A percentile compares a stretch with the other conserved stretches of the same genome.
phyloP scores from a whole-genome alignment of 2,329 filamentous ascomycete genomes.

The Colletotrichum navitas region DNA sequence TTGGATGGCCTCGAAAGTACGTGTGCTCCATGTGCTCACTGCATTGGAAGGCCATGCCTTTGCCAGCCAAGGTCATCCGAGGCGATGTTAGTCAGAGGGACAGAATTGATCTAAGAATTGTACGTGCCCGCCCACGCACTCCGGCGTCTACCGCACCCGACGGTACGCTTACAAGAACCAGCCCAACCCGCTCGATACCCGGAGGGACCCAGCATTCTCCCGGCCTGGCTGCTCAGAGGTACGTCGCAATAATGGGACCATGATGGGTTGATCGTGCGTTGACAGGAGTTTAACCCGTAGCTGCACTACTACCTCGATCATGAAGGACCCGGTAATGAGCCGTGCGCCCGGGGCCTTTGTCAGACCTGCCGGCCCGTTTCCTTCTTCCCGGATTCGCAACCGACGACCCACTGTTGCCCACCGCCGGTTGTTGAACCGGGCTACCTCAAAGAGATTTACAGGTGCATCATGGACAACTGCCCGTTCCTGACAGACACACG shows the following conservation, averaged over 20 bases:
- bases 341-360: slow-evolving; percentile 41
- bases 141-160: neutral
- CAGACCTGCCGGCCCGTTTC: slow-evolving; percentile 33
- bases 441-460: slow-evolving; percentile 41
- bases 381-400: slow-evolving; percentile 35
- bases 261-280: slow-evolving; percentile 10
- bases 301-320: slow-evolving; percentile 42
- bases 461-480: slow-evolving; percentile 41
- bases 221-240: slow-evolving; percentile 38
- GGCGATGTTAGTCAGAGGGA: slow-evolving; percentile 37
- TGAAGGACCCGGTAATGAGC: slow-evolving; percentile 33
- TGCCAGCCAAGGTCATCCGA: slow-evolving; percentile 35
- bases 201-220: slow-evolving; percentile 34
- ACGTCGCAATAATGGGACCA: slow-evolving; percentile 6
- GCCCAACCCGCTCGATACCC: slow-evolving; percentile 29
- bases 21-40: slow-evolving; percentile 37
- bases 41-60: slow-evolving; percentile 39
- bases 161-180: slow-evolving; percentile 22
- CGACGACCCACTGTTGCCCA: slow-evolving; percentile 39
- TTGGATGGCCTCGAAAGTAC: slow-evolving; percentile 32
- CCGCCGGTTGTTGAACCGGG: slow-evolving; percentile 30
- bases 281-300: slow-evolving; percentile 22
- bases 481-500: slow-evolving; percentile 35
- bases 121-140: slow-evolving; percentile 3
- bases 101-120: slow-evolving; percentile 35